Percentiles rank a stretch among this genome's conserved stretches.
Conservation (phyloP, 2,329 filamentous ascomycete genomes). For the Diaporthe humulicola region DNA sequence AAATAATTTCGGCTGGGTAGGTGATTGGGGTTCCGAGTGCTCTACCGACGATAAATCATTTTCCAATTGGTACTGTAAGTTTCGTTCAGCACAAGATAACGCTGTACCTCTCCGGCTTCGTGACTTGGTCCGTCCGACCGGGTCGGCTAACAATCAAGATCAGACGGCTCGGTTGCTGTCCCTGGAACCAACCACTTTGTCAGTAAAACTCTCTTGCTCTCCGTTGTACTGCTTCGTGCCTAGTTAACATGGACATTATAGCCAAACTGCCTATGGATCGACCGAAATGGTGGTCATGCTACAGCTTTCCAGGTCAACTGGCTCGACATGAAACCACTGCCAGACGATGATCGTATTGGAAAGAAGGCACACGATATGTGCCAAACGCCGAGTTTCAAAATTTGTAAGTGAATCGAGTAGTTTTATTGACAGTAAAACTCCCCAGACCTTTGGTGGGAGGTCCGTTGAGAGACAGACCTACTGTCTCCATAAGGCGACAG, state of each 20-base stretch:
- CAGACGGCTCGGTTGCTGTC: neutral
- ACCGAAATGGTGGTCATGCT: neutral
- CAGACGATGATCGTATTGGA: neutral
- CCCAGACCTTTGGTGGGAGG: neutral
- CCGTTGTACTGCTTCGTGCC: no score
- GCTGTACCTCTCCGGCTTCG: neutral
- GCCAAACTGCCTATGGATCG: constrained; percentile 15
- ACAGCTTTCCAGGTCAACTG: constrained; percentile 11
- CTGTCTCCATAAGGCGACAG: neutral
- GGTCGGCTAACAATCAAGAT: neutral
- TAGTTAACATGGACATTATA: neutral
- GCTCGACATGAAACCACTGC: neutral
- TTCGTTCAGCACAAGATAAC: neutral
- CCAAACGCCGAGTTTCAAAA: neutral
- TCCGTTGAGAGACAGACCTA: neutral
- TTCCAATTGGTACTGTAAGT: constrained; percentile 2
- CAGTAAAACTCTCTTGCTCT: neutral
- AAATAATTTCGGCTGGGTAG: neutral
- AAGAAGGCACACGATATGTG: neutral
- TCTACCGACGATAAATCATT: neutral
- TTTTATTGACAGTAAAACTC: neutral
- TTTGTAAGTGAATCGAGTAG: neutral
- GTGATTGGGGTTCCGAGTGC: constrained; percentile 1
- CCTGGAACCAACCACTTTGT: neutral
- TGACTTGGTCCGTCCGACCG: neutral